Percentiles rank a stretch among this genome's conserved stretches.
Evolutionary conservation across 352 stramenopile genomes (phyloP).

Genomic region (Phytopythium chamaehyphon): DNA sequence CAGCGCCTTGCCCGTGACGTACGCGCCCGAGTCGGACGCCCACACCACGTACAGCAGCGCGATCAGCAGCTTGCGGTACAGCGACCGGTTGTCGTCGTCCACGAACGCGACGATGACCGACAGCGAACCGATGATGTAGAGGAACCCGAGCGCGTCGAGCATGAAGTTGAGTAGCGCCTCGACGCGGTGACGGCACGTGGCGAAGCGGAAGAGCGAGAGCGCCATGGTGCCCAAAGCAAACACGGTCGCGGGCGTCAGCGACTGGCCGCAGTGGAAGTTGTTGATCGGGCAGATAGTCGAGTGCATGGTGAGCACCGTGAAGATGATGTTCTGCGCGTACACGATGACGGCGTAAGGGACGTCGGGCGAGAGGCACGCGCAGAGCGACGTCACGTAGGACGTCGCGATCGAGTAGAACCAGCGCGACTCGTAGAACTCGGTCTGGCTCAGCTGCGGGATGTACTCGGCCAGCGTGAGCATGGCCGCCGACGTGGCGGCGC

Average conservation of each 20-base stretch:
- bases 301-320: constrained; percentile 50
- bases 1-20: constrained; percentile 89
- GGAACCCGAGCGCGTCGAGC: constrained; percentile 46
- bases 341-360: constrained; percentile 44
- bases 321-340: constrained; percentile 39
- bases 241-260: constrained; percentile 27
- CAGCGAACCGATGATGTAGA: constrained; percentile 60
- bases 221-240: constrained; percentile 29
- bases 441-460: constrained; percentile 27
- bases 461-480: constrained; percentile 29
- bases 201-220: constrained; percentile 45
- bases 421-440: constrained; percentile 47
- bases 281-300: constrained; percentile 61
- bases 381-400: constrained; percentile 33
- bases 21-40: constrained; percentile 91
- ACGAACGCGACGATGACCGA: constrained; percentile 54
- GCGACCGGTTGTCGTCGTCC: constrained; percentile 42
- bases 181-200: constrained; percentile 19
- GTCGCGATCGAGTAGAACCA: constrained; percentile 42
- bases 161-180: constrained; percentile 41
- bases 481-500: constrained; percentile 19
- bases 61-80: constrained; percentile 62
- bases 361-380: constrained; percentile 42
- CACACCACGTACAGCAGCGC: constrained; percentile 68
- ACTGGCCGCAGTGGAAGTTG: constrained; percentile 34